Base-by-base conservation (phyloP, 495 filamentous ascomycete genomes). In the Trichoderma orchidacearum region DNA sequence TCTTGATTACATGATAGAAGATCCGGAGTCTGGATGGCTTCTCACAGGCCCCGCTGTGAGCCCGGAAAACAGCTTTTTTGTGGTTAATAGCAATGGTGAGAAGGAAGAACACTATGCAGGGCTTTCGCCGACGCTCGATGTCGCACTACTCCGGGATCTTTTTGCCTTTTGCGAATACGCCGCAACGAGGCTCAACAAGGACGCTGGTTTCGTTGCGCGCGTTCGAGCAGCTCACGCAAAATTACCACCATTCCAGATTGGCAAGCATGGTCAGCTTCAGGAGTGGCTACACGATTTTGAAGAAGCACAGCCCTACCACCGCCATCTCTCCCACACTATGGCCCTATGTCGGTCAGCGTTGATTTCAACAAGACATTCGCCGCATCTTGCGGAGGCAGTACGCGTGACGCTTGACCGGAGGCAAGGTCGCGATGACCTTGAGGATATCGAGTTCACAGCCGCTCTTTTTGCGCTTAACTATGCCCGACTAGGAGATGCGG, bases 321-420 rank as follows among this genome's bases (percentile, higher is more conserved):
- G 74, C 17, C 74, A 75, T 55, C 67, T 73, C 12, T 75, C 73
- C 12, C 73, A 75, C 54, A 62, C 73, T 5, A 75, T 70, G 70
- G 72, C 68, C 0, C 64, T 76, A 21, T 68, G 51, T 51, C 66
- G 64, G 0, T 60, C 65, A 6, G 58, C 59, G 9, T 62, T 64
- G 34, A 62, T 69, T 58, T 51, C 58, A 9, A 30, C 55, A 18
- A 36, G 58, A 8, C 54, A 51, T 56, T 28, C 54, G 31, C 48
- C 55, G 3, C 55, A 52, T 34, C 60, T 71, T 0, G 68, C 72
- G 15, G 58, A 58, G 28, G 72, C 72, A 8, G 72, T 65, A 34
- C 60, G 66, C 15, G 66, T 68, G n/a, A 66, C 69, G 1, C 62
- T 77, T n/a, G 62, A 60, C 13, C 61, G 70, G 31, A 68, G 74